Percentiles rank a stretch among this genome's conserved stretches.
Conservation (phyloP, 805 yeast genomes). For the Cyberlindnera nakhonratchasimensis region DNA sequence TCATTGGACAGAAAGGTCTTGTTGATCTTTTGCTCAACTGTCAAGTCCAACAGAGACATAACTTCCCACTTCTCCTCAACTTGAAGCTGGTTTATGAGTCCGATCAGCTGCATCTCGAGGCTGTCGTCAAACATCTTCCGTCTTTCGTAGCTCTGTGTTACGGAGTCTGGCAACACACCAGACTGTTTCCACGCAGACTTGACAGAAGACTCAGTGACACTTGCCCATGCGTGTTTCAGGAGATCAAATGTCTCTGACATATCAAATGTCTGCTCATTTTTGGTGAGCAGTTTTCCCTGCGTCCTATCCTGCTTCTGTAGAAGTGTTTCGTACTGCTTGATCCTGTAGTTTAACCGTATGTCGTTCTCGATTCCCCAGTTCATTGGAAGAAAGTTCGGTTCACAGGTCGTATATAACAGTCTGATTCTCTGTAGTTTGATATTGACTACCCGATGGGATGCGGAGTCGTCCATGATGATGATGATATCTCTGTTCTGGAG, state of each 20-base stretch:
- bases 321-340: conserved; percentile 48
- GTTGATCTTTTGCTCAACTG: conserved; percentile 39
- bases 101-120: conserved; percentile 39
- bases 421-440: conserved; percentile 43
- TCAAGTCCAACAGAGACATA: conserved; percentile 48
- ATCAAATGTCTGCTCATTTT: conserved; percentile 44
- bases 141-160: conserved; percentile 29
- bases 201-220: conserved; percentile 34
- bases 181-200: conserved; percentile 43
- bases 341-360: conserved; percentile 53
- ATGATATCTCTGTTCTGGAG: conserved; percentile 47
- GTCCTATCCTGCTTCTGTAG: conserved; percentile 26
- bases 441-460: conserved; percentile 57
- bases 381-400: conserved; percentile 50
- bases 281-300: conserved; percentile 23
- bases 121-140: conserved; percentile 33
- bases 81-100: conserved; percentile 43
- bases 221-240: conserved; percentile 55
- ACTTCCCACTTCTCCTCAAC: conserved; percentile 58
- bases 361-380: conserved; percentile 63
- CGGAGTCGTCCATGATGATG: conserved; percentile 56
- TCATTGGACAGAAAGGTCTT: conserved; percentile 52
- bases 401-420: conserved; percentile 37
- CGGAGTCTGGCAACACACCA: conserved; percentile 36
- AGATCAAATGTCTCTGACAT: conserved; percentile 56